Percentiles rank a stretch among this genome's conserved stretches.
phyloP scores from a whole-genome alignment of 345 rosid species.

The Reutealis trisperma region DNA sequence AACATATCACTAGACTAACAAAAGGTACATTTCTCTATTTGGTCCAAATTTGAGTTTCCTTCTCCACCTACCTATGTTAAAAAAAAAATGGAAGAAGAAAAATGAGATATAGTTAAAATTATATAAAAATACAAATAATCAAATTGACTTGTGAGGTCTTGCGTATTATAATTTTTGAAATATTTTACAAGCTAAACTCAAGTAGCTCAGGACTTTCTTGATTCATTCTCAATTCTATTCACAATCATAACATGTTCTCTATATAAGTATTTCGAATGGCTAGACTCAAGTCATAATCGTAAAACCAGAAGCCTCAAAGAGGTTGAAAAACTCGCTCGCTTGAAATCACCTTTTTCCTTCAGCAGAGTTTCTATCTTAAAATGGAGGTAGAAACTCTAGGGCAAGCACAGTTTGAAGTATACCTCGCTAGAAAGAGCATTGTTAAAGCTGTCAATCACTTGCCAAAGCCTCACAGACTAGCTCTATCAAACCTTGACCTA shows the following conservation, averaged over 20 bases:
- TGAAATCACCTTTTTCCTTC: neutral
- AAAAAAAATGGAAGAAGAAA: no score
- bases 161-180: no score
- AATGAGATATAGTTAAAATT: no score
- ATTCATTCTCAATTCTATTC: neutral
- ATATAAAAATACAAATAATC: no score
- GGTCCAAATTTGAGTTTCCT: no score
- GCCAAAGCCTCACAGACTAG: conserved; percentile 28
- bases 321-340: neutral
- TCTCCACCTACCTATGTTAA: no score
- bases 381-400: conserved; percentile 24
- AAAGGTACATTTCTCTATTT: no score
- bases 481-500: conserved; percentile 83
- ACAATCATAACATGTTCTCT: neutral
- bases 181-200: no score
- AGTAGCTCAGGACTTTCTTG: no score
- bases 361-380: neutral
- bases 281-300: neutral
- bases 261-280: neutral
- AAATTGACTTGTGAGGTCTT: no score
- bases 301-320: neutral
- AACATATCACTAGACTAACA: no score
- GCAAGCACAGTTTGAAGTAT: conserved; percentile 41
- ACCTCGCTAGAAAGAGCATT: conserved; percentile 37
- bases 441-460: conserved; percentile 47